Percentiles rank a stretch among this genome's conserved stretches.
phyloP scores from a whole-genome alignment of 805 yeast genomes.

The Kodamaea kaohsiungensis region DNA sequence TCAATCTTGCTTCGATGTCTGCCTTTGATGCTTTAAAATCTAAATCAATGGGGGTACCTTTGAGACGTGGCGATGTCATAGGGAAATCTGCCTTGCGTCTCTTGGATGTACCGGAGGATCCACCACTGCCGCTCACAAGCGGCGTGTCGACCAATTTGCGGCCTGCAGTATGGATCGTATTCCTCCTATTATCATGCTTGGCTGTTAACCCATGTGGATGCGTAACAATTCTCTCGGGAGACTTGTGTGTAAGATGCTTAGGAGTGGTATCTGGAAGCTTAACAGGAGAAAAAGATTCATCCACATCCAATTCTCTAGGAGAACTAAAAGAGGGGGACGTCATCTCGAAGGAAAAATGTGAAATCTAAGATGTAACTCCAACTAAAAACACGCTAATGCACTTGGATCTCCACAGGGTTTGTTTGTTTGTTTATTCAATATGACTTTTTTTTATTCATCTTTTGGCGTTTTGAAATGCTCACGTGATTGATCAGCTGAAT shows the following conservation, averaged over 20 bases:
- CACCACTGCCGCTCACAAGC: slow-evolving; percentile 3
- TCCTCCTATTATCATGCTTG: slow-evolving; percentile 34
- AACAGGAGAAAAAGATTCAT: slow-evolving; percentile 18
- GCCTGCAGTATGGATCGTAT: slow-evolving; percentile 15
- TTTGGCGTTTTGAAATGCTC: too few species aligned
- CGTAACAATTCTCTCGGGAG: slow-evolving; percentile 8
- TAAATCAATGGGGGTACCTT: background rate
- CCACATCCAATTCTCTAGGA: slow-evolving; percentile 4
- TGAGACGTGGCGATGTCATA: slow-evolving; percentile 14
- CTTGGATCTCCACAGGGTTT: background rate
- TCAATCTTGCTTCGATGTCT: slow-evolving; percentile 4
- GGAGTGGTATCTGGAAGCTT: slow-evolving; percentile 15
- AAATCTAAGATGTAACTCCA: background rate
- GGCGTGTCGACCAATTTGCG: slow-evolving; percentile 15
- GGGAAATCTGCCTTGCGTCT: slow-evolving; percentile 8
- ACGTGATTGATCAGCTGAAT: too few species aligned
- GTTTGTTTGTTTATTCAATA: background rate
- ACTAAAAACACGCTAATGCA: background rate
- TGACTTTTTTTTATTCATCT: too few species aligned
- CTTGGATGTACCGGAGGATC: background rate
- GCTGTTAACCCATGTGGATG: slow-evolving; percentile 49
- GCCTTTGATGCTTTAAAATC: slow-evolving; percentile 5
- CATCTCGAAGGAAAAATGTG: background rate
- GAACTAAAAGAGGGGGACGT: background rate
- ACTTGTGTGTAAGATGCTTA: slow-evolving; percentile 7